Percentiles rank a stretch among this genome's conserved stretches.
These are phyloP conservation scores for Passalora sequoiae DNA, from an alignment of 2,329 filamentous ascomycete species.

Conservation along the genomic window DNA sequence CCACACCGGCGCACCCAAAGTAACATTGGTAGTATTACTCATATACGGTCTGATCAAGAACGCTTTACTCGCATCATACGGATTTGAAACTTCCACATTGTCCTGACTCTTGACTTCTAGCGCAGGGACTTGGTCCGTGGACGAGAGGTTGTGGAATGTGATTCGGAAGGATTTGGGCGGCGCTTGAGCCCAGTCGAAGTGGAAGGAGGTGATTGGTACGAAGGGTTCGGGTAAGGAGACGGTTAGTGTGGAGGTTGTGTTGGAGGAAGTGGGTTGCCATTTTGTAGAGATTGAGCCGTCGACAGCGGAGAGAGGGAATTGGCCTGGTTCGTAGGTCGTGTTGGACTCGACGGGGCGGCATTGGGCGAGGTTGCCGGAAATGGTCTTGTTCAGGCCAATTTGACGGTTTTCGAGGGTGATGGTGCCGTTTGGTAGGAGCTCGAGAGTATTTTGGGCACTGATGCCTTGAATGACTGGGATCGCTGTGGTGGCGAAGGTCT, in stretches of 20 bases:
- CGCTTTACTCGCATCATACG: slow-evolving; percentile 36
- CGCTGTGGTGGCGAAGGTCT: slow-evolving; percentile 47
- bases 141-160: slow-evolving; percentile 49
- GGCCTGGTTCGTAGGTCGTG: slow-evolving; percentile 53
- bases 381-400: slow-evolving; percentile 50
- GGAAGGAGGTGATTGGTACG: slow-evolving; percentile 45
- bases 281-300: slow-evolving; percentile 62
- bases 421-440: slow-evolving; percentile 37
- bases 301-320: slow-evolving; percentile 63
- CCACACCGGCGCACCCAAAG: slow-evolving; percentile 36
- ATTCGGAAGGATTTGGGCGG: slow-evolving; percentile 53
- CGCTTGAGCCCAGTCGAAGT: slow-evolving; percentile 56
- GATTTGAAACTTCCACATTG: slow-evolving; percentile 38
- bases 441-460: slow-evolving; percentile 37
- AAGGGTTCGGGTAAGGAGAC: slow-evolving; percentile 46
- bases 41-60: slow-evolving; percentile 38
- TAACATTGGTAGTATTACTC: slow-evolving; percentile 45
- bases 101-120: slow-evolving; percentile 23
- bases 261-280: slow-evolving; percentile 57
- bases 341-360: slow-evolving; percentile 50
- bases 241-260: slow-evolving; percentile 51
- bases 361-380: slow-evolving; percentile 59
- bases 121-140: slow-evolving; percentile 26
- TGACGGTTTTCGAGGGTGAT: slow-evolving; percentile 56
- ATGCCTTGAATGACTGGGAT: slow-evolving; percentile 55